Base-by-base conservation (phyloP, 139 green algal species). In the Closterium sp. region DNA sequence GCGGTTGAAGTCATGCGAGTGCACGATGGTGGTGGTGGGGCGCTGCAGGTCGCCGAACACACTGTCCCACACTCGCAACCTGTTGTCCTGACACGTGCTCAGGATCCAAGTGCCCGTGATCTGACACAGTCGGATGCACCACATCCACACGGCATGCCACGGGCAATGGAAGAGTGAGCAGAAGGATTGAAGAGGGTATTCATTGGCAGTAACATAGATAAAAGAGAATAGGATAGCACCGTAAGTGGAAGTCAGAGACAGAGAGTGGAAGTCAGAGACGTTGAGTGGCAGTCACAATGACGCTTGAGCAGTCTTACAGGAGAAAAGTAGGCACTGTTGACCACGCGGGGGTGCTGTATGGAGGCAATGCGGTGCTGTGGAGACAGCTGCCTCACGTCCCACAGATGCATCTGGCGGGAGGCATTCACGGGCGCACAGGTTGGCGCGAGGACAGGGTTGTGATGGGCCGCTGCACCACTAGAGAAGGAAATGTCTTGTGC, bases 1-100 rank as follows among this genome's bases (percentile, higher is more conserved):
- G 86, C 97, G 95, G 94, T 98, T 99, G 96, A 98, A 99, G 95
- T 98, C 97, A 92, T 99, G 97, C 30, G 87, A 96, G 96, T 99
- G 97, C 29, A 99, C 97, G 34, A 99, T 97, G 91, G 97, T 96
- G 0, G 96, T 87, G n/a, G 6, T 87, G 84, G 84, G 84, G 17
- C 89, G 92, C 31, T 88, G 34, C 73, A 27, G 28, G 86, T 62
- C 87, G 85, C 31, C 31, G 73, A 93, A 92, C 88, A 97, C 31
- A 29, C 95, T 93, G 94, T 98, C 97, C 96, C 96, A 98, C 87
- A 98, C 95, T 0, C 97, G 94, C 88, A 98, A 90, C 34, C 97
- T 94, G 95, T 99, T 99, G 95, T 99, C 97, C 70, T 98, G 96
- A 90, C 96, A 98, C 29, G 97, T 99, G 19, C 96, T 98, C 88